Evolutionary conservation across 352 stramenopile genomes (phyloP).

Genomic region (Elongisporangium prolatum): DNA sequence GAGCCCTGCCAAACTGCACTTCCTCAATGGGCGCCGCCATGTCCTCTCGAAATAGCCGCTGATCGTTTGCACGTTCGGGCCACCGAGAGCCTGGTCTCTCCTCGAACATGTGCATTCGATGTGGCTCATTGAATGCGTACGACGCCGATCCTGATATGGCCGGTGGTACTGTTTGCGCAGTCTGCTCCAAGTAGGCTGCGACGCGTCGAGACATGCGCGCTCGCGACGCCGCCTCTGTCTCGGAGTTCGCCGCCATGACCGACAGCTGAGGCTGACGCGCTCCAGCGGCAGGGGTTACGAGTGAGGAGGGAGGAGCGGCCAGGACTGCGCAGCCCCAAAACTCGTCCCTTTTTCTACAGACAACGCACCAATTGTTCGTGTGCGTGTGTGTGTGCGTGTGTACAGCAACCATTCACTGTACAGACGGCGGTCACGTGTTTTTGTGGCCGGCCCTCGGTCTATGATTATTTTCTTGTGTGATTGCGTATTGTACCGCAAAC

Average conservation of each 20-base stretch:
- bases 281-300: neutral
- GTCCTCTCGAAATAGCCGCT: neutral
- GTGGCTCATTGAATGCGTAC: neutral
- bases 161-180: neutral
- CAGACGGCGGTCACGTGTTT: neutral
- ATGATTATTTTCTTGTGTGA: neutral
- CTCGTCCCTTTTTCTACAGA: neutral
- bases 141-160: neutral
- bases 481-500: neutral
- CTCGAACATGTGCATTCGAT: neutral
- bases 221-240: neutral
- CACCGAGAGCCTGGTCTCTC: neutral
- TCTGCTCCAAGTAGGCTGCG: neutral
- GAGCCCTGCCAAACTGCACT: neutral
- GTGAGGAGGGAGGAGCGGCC: neutral
- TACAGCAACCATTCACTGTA: neutral
- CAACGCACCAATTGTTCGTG: neutral
- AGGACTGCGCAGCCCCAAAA: neutral
- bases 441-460: neutral
- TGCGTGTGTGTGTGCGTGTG: neutral
- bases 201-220: neutral
- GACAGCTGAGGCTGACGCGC: neutral
- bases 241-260: neutral
- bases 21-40: neutral
- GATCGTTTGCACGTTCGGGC: neutral